Evolutionary conservation across 1,139 yeast species (phyloP), one percentile per base, ranked within the genome.

Genomic region (Kodamaea suecica): DNA sequence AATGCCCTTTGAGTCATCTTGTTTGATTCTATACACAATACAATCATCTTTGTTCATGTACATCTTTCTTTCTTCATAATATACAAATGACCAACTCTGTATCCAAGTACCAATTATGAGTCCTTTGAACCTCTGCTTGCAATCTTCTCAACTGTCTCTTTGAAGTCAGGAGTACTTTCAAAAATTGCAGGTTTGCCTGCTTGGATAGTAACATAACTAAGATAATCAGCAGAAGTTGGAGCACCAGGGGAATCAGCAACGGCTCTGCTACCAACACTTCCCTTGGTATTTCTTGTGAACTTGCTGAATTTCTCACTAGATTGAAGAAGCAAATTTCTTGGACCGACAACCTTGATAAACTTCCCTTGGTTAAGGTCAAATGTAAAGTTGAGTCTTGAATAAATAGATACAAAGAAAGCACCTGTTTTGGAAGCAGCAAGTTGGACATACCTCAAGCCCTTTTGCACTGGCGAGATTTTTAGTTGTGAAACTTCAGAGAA

Each of bases 271-370:
- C 7, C 23, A 6, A 6, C 26, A n/a, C 13, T 6, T 10, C 26
- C 26, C 6, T 6, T 6, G 5, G 28, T 12, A 11, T 5, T 25
- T 13, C 10, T 19, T 6, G 9, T 6, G 21, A 19, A 19, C 9
- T 19, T 19, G 6, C 21, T 19, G 9, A 6, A 6, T 19, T 19
- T 19, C 21, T 49, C 47, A 33, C 54, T 60, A 12, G 73, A 64
- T 44, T 77, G 81, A 9, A 79, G 49, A 30, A 79, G 52, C 5
- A 79, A 45, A 27, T 67, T 71, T 38, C 84, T 65, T 11, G 84
- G 84, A 0, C 85, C 85, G 6, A 63, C 48, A 3, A 79, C 59
- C 29, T 63, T 68, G 23, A 78, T 63, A 42, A 72, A 77, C 13
- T 65, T 7, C 5, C 14, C 10, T 25, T 13, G 9, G 14, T 13